Conservation (phyloP, 1,139 yeast genomes). For the Magnusiomyces tetraspermus region DNA sequence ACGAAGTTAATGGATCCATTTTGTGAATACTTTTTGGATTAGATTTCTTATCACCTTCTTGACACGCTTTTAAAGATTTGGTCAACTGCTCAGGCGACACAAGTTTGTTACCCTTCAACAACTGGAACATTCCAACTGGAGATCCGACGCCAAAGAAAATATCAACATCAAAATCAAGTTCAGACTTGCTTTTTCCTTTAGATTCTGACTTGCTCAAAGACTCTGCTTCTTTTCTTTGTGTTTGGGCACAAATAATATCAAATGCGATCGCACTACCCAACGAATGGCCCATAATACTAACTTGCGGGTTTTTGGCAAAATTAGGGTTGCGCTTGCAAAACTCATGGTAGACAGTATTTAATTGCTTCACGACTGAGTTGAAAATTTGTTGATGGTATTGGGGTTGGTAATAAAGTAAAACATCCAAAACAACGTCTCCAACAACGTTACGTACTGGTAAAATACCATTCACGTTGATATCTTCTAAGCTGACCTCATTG, state of each 20-base stretch:
- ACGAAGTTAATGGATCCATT: background rate
- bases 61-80: background rate
- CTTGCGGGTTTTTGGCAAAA: conserved; percentile 52
- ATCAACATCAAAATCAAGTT: conserved; percentile 55
- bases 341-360: conserved; percentile 50
- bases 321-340: conserved; percentile 56
- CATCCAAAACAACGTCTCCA: conserved; percentile 79
- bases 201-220: conserved; percentile 10
- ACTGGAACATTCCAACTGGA: conserved; percentile 75
- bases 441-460: conserved; percentile 60
- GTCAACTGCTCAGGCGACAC: conserved; percentile 24
- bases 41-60: background rate
- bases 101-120: conserved; percentile 52
- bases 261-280: conserved; percentile 75
- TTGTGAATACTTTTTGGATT: background rate
- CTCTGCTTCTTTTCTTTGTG: conserved; percentile 18
- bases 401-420: conserved; percentile 72
- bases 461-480: conserved; percentile 70
- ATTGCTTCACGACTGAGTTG: conserved; percentile 47
- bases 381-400: conserved; percentile 51
- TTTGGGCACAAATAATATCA: conserved; percentile 52
- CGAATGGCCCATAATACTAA: conserved; percentile 80
- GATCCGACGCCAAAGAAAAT: conserved; percentile 76
- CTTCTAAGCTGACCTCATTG: conserved; percentile 50
- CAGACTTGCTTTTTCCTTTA: conserved; percentile 7